Conservation (phyloP, 441 rosid species). For the Euphorbia celastroides region DNA sequence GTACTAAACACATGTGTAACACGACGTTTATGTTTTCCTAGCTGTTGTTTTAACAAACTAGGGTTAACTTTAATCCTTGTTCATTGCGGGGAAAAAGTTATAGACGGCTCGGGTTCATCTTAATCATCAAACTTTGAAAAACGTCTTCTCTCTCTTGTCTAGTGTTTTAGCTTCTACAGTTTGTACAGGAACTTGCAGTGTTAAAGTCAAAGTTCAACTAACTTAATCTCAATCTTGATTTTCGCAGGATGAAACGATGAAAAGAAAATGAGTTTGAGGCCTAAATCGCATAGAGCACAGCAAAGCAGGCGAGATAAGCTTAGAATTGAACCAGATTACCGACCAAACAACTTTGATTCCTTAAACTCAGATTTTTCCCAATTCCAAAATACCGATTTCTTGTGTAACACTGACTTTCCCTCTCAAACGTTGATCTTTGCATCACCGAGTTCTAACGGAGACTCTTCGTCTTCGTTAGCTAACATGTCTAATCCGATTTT, state of each 20-base stretch:
- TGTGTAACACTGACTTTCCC: slow-evolving; percentile 5
- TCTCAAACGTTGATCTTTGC: slow-evolving; percentile 24
- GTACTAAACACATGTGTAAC: no score
- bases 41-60: slow-evolving; percentile 4
- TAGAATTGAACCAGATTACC: slow-evolving; percentile 29
- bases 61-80: slow-evolving; percentile 18
- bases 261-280: slow-evolving; percentile 25
- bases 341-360: slow-evolving; percentile 23
- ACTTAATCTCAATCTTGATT: no score
- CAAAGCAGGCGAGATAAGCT: slow-evolving; percentile 50
- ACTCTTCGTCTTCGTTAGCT: slow-evolving; percentile 9
- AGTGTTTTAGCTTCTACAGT: no score
- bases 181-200: background rate
- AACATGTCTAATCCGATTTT: slow-evolving; percentile 19
- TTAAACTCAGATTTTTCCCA: slow-evolving; percentile 31
- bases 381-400: slow-evolving; percentile 22
- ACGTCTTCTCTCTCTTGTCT: background rate
- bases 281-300: slow-evolving; percentile 46
- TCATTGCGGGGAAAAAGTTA: background rate
- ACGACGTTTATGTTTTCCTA: background rate
- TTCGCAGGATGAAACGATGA: background rate
- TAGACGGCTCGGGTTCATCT: background rate
- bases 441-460: background rate
- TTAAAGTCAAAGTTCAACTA: no score
- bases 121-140: no score